Evolutionary conservation across 2,329 filamentous ascomycete genomes (phyloP).

Genomic region (Paramyrothecium roridum): DNA sequence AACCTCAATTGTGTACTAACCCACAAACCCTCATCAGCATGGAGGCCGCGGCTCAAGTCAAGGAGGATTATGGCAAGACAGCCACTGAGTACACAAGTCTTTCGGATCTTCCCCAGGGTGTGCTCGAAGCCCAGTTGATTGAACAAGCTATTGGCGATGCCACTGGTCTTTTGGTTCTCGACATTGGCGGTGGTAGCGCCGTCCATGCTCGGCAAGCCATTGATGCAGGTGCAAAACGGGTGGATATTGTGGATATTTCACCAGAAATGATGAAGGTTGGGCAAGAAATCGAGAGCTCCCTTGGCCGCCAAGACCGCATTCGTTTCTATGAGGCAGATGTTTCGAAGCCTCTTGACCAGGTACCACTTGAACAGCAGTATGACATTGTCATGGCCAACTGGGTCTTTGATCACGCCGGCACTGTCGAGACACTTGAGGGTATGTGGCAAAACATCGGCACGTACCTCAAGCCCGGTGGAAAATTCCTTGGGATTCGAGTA

Average conservation of each 20-base stretch:
- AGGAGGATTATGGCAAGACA: not conserved
- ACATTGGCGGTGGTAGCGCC: not conserved
- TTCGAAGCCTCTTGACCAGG: not conserved
- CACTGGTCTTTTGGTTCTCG: not conserved
- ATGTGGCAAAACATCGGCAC: conserved; percentile 23
- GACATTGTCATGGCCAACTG: conserved; percentile 30
- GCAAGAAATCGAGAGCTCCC: not conserved
- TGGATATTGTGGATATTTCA: conserved; percentile 1
- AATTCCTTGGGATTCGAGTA: conserved; percentile 19
- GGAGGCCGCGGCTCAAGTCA: not conserved
- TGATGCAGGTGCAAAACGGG: not conserved
- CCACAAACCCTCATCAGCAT: not conserved
- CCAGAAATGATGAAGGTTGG: conserved; percentile 4
- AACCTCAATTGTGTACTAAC: no score
- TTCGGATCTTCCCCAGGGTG: not conserved
- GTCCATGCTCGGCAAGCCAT: not conserved
- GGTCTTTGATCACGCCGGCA: conserved; percentile 24
- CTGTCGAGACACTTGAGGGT: conserved; percentile 15
- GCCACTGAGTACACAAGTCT: not conserved
- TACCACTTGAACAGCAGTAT: conserved; percentile 11
- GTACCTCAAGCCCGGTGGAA: conserved; percentile 21
- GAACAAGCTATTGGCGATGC: not conserved
- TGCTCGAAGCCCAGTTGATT: not conserved
- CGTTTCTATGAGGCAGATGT: conserved; percentile 1
- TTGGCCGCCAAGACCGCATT: not conserved